Conservation (phyloP, 306 rosid species). For the Cicer yamashitae region DNA sequence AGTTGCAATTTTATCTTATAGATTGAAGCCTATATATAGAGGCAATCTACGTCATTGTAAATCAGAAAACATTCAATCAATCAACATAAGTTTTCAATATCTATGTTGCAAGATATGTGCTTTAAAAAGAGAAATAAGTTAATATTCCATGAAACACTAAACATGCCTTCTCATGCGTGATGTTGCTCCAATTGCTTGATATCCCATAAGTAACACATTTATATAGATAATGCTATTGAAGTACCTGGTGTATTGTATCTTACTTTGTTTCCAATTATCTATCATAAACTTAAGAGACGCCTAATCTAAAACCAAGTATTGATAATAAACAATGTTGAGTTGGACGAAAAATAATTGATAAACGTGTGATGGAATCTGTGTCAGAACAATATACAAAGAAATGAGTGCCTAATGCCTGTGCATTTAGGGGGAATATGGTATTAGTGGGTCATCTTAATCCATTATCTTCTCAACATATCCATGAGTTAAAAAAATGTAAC, state of each 20-base stretch:
- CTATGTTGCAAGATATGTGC: background rate
- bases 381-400: background rate
- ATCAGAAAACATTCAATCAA: too few species aligned
- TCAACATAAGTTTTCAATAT: background rate
- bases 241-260: background rate
- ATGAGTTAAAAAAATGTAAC: background rate
- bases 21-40: too few species aligned
- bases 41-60: too few species aligned
- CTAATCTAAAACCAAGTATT: background rate
- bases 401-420: background rate
- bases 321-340: background rate
- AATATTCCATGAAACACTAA: background rate
- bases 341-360: background rate
- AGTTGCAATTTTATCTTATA: too few species aligned
- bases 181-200: conserved; percentile 17
- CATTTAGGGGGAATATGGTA: background rate
- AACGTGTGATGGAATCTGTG: conserved; percentile 9
- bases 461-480: background rate
- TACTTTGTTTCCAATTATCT: conserved; percentile 5
- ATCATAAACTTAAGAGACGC: background rate
- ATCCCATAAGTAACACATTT: conserved; percentile 3
- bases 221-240: background rate
- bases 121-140: conserved; percentile 10
- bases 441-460: background rate
- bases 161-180: conserved; percentile 15